phyloP scores from a whole-genome alignment of 1,139 yeast species.

The Nakaseomyces uthaithaninus region DNA sequence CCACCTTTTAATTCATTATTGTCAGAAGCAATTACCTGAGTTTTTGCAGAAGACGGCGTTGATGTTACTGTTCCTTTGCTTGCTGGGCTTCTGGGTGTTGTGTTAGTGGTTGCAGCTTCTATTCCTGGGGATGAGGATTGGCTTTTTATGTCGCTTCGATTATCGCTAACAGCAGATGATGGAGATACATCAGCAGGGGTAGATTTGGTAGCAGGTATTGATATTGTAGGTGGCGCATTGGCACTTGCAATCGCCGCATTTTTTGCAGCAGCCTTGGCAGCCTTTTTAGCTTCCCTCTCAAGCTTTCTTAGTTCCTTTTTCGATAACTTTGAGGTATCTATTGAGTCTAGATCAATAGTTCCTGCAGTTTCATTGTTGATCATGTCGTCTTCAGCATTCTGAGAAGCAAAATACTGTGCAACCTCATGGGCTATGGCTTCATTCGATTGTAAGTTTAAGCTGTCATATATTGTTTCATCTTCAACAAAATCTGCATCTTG shows the following conservation, averaged over 20 bases:
- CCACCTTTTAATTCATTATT: constrained; percentile 4
- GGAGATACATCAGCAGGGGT: constrained; percentile 12
- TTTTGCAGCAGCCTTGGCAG: constrained; percentile 29
- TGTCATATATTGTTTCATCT: constrained; percentile 70
- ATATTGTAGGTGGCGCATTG: constrained; percentile 20
- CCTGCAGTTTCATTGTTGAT: constrained; percentile 14
- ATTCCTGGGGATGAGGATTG: constrained; percentile 17
- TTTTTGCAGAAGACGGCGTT: constrained; percentile 2
- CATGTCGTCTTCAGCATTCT: constrained; percentile 24
- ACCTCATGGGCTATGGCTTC: constrained; percentile 43
- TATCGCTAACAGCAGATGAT: constrained; percentile 9
- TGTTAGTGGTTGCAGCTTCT: not conserved
- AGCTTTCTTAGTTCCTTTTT: constrained; percentile 31
- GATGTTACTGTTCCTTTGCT: not conserved
- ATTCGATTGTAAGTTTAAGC: constrained; percentile 51
- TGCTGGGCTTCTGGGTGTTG: constrained; percentile 1
- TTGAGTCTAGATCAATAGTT: constrained; percentile 8
- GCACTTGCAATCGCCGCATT: constrained; percentile 21
- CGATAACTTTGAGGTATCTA: constrained; percentile 26
- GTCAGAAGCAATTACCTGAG: constrained; percentile 11
- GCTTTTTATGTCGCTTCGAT: constrained; percentile 9
- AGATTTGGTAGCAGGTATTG: constrained; percentile 15
- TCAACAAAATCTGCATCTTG: constrained; percentile 67
- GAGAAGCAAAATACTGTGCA: constrained; percentile 35
- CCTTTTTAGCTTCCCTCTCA: constrained; percentile 32